Base-by-base conservation (phyloP, 179 eudicot genomes). In the Sideroxylon spinosum region DNA sequence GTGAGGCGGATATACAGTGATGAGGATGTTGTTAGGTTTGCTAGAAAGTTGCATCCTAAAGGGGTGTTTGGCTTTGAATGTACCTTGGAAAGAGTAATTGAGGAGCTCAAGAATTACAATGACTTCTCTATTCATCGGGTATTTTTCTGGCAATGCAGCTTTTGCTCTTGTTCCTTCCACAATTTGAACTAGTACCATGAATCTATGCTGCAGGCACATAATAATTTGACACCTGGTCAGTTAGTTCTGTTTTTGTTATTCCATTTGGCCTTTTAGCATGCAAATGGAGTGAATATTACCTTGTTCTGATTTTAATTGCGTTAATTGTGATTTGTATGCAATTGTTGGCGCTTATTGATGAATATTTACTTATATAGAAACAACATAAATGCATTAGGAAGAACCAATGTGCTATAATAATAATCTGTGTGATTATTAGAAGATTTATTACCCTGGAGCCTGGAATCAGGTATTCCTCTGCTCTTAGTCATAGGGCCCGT, bases 31-130 rank as follows among this genome's bases (percentile, higher is more conserved):
- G 81, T 87, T 82, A 92, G 97, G 64, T 83, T 89, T 80, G 93
- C 98, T 68, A 90, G 87, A 82, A 88, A 86, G 82, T 76, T 95
- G 82, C 89, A 90, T 59, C 97, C 95, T 37, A 87, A 60, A 86
- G 99, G 99, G 64, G 97, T 89, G 56, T 95, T 95, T 90, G 99
- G 99, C 81, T 86, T 81, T 78, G 99, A 95, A 76, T 95, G 99
- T 86, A 91, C 93, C 44, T 28, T 93, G 87, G 97, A 93, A 73
- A 89, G 95, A 85, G 98, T 95, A 55, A 79, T 93, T 71, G 95
- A 93, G 66, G 99, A 93, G 84, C 87, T 95, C 81, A 93, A 92
- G 88, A 86, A 90, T 81, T 95, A 93, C 66, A 95, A 88, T 81
- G 99, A 95, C 85, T 95, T 87, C 85, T 85, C 91, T 78, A 89